Base-by-base conservation (phyloP, 768 basidiomycete genomes). In the Suillus placidus region DNA sequence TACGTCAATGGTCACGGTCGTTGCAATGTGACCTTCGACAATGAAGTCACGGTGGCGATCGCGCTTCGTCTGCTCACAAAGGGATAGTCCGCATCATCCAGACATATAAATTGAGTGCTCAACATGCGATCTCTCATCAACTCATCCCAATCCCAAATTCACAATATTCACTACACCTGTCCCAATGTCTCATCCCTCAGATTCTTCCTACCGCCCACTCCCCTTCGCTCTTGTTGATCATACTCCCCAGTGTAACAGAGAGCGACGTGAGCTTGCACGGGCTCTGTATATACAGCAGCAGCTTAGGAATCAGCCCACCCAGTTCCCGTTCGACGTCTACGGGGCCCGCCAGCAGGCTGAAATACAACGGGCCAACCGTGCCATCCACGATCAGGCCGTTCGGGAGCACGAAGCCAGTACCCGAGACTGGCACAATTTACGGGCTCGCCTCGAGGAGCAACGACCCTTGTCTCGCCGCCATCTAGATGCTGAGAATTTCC, bases 161-260 rank as follows among this genome's bases (percentile, higher is more conserved):
- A 30, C 51, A 51, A 51, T 14, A 14, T 51, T 51, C 26, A 51
- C 14, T 51, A 16, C 14, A 51, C 26, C 49, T 13, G n/a, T 23
- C n/a, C 12, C 10, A 23, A 49, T 23, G n/a, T 10, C 47, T 49
- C n/a, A 13, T 49, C 47, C 47, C 23, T 26, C 26, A 26, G 26
- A 12, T 49, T 16, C 23, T 14, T 26, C 4, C 14, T 49, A 49
- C 47, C 23, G 1, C 6, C 14, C 49, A 7, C 26, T 51, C 26
- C 23, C 23, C 23, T 51, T 51, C 23, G 13, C 13, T 6, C 16
- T 5, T 10, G 45, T 57, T 13, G 16, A 23, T 38, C 38, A 51
- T 55, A 13, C 81, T 35, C 78, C 79, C 12, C 70, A 74, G 45
- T 71, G 70, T 35, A 51, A 71, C 54, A 72, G 71, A 60, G n/a